Conservation (phyloP, 495 filamentous ascomycete species). For the Delitschia confertaspora region DNA sequence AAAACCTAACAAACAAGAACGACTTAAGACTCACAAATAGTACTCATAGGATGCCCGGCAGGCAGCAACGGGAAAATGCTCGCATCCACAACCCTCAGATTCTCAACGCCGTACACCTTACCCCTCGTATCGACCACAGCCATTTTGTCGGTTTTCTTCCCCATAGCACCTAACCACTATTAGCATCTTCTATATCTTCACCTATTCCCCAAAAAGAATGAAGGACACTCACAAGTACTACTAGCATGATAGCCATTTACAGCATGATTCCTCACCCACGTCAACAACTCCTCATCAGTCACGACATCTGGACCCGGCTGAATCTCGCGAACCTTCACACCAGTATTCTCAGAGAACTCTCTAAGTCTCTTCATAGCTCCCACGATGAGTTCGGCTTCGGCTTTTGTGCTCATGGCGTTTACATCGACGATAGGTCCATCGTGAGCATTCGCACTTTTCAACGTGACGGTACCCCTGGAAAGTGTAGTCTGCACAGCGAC, state of each 20-base stretch:
- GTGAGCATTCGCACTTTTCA: conserved; percentile 34
- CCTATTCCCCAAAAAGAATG: not conserved
- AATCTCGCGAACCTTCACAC: not conserved
- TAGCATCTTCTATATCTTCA: not conserved
- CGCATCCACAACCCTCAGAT: conserved; percentile 29
- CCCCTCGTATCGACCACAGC: conserved; percentile 25
- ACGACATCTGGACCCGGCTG: not conserved
- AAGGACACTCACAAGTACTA: conserved; percentile 2
- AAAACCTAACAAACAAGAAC: conserved; percentile 14
- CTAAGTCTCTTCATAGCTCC: conserved; percentile 46
- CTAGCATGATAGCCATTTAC: conserved; percentile 1
- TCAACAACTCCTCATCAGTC: conserved; percentile 5
- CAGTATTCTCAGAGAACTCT: conserved; percentile 12
- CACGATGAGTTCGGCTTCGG: conserved; percentile 47
- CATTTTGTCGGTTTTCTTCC: conserved; percentile 4
- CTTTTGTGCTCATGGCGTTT: conserved; percentile 43
- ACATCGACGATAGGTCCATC: conserved; percentile 46
- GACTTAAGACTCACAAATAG: conserved; percentile 37
- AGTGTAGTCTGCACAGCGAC: conserved; percentile 39
- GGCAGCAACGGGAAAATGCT: conserved; percentile 23
- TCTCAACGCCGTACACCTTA: conserved; percentile 20
- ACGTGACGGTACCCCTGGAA: conserved; percentile 46
- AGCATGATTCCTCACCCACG: not conserved
- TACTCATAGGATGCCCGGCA: not conserved
- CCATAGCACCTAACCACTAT: conserved; percentile 7